phyloP scores from a whole-genome alignment of 2,329 filamentous ascomycete species.

The Sporothrix pallida region DNA sequence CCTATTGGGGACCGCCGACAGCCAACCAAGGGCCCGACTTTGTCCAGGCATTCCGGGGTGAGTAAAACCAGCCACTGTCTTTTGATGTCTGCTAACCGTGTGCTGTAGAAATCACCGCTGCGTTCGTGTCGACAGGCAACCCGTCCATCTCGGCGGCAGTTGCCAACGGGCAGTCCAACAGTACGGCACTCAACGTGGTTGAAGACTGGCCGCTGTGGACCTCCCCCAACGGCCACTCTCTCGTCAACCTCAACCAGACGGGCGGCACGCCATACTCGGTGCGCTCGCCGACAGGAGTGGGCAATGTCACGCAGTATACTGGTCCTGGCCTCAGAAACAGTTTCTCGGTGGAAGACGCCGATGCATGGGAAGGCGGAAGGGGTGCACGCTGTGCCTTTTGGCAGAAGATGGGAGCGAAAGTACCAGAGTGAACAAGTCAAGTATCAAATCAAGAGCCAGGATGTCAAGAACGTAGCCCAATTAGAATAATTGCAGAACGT shows the following conservation, averaged over 20 bases:
- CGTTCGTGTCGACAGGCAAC: slow-evolving; percentile 49
- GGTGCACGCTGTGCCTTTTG: slow-evolving; percentile 52
- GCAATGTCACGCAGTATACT: slow-evolving; percentile 38
- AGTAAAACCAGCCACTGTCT: no score
- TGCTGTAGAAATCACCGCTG: slow-evolving; percentile 34
- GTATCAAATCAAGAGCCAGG: neutral
- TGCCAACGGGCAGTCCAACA: neutral
- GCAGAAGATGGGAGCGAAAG: slow-evolving; percentile 34
- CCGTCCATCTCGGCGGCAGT: slow-evolving; percentile 38
- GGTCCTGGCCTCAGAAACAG: slow-evolving; percentile 43
- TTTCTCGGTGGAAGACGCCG: slow-evolving; percentile 49
- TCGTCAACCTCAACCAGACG: slow-evolving; percentile 31
- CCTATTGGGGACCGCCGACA: slow-evolving; percentile 42
- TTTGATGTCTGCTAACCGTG: no score
- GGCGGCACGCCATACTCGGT: neutral
- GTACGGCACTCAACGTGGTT: neutral
- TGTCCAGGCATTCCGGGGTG: slow-evolving; percentile 37
- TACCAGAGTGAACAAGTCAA: neutral
- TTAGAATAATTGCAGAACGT: no score
- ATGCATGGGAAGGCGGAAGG: slow-evolving; percentile 51
- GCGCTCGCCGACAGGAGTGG: neutral
- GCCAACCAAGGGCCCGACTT: slow-evolving; percentile 40
- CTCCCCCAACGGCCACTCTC: neutral
- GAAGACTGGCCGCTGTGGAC: slow-evolving; percentile 2
- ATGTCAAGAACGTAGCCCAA: no score